These are phyloP conservation scores for Picea engelmannii DNA, from an alignment of 83 land plant species.

Conservation along the genomic window DNA sequence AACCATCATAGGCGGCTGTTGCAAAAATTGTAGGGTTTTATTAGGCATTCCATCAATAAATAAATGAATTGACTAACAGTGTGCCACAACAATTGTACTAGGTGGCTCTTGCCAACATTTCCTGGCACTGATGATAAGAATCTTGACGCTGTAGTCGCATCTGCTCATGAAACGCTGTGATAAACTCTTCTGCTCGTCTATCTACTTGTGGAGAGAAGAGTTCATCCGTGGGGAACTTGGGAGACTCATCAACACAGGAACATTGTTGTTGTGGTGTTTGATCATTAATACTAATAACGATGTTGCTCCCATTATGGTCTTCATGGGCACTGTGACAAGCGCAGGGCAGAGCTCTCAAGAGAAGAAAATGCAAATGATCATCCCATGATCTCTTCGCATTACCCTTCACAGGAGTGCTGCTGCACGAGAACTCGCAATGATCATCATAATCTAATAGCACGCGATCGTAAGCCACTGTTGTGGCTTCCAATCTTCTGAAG, in stretches of 20 bases:
- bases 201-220: background rate
- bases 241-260: background rate
- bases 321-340: background rate
- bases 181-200: background rate
- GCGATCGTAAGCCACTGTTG: background rate
- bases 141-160: background rate
- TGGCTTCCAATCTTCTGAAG: no score
- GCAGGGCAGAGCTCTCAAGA: background rate
- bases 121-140: background rate
- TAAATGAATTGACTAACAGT: no score
- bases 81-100: background rate
- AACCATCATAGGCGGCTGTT: no score
- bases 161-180: background rate
- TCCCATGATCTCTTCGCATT: background rate
- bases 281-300: no score
- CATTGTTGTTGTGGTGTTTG: background rate
- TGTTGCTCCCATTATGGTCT: background rate
- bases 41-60: no score
- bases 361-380: background rate
- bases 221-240: background rate
- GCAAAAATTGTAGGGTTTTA: no score
- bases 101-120: conserved; percentile 5
- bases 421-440: background rate
- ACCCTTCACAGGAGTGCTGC: conserved; percentile 4
- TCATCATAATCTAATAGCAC: background rate